Conservation (phyloP, 148 eudicot genomes). For the Chenopodium quinoa region DNA sequence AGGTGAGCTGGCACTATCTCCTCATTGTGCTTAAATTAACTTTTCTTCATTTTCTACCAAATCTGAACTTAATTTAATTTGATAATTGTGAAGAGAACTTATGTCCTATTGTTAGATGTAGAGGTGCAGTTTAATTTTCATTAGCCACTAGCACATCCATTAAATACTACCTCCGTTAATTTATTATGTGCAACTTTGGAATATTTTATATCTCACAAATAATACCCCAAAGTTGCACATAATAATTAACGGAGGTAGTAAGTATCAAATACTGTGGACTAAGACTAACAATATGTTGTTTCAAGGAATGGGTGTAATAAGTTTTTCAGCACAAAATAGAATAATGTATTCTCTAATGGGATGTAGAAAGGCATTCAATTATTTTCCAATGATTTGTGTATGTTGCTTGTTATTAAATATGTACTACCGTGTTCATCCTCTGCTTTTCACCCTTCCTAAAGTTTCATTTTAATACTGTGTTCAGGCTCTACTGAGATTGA, state of each 20-base stretch:
- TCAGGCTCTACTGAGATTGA: constrained; percentile 38
- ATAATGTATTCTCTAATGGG: not conserved
- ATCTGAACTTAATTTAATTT: not conserved
- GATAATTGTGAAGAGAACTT: not conserved
- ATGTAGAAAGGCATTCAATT: not conserved
- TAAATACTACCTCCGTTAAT: not conserved
- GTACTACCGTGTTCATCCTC: not conserved
- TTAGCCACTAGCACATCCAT: not conserved
- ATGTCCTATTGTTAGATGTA: not conserved
- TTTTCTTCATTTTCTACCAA: not conserved
- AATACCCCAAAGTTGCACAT: too few relatives aligned
- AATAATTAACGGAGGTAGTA: too few relatives aligned
- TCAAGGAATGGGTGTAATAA: too few relatives aligned
- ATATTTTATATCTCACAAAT: too few relatives aligned
- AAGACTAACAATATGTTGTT: not conserved
- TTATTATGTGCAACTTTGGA: too few relatives aligned
- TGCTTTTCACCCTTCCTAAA: not conserved
- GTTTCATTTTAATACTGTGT: not conserved
- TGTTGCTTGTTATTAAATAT: not conserved
- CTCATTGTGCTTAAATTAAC: not conserved
- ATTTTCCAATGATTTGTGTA: not conserved
- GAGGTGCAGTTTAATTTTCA: not conserved
- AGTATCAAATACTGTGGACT: not conserved
- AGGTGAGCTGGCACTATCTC: constrained; percentile 37
- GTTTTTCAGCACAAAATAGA: not conserved